These are phyloP conservation scores for Taphrina pruni DNA, from an alignment of 1,139 yeast genomes.

Conservation along the genomic window DNA sequence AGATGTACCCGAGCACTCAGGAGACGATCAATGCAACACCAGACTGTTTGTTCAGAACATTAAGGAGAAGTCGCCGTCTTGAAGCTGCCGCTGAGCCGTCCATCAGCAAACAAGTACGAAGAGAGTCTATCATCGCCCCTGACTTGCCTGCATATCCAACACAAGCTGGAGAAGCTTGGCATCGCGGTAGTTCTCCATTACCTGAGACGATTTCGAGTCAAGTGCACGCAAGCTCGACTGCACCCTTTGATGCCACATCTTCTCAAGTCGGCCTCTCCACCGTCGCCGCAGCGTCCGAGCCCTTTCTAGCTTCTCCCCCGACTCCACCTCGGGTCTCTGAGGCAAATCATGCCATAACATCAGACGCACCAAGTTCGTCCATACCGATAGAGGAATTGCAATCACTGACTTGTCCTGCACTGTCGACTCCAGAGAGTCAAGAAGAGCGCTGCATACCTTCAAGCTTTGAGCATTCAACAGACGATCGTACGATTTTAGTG, in stretches of 20 bases:
- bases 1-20: slow-evolving; percentile 7
- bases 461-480: background rate
- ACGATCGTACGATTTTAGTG: background rate
- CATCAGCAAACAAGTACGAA: too few relatives aligned
- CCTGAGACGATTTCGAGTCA: background rate
- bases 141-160: background rate
- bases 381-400: background rate
- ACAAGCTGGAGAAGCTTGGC: background rate
- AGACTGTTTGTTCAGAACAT: background rate
- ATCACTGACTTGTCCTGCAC: background rate
- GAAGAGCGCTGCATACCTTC: background rate
- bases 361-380: background rate
- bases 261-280: too few relatives aligned
- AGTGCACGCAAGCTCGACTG: background rate
- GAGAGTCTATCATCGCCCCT: background rate
- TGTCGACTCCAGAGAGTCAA: background rate
- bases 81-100: background rate
- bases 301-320: background rate
- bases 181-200: background rate
- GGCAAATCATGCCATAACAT: background rate
- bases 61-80: background rate
- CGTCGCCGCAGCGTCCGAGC: background rate
- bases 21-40: slow-evolving; percentile 22
- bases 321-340: background rate
- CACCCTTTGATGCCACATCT: background rate